phyloP scores from a whole-genome alignment of 441 rosid species.

The Populus hybrid region DNA sequence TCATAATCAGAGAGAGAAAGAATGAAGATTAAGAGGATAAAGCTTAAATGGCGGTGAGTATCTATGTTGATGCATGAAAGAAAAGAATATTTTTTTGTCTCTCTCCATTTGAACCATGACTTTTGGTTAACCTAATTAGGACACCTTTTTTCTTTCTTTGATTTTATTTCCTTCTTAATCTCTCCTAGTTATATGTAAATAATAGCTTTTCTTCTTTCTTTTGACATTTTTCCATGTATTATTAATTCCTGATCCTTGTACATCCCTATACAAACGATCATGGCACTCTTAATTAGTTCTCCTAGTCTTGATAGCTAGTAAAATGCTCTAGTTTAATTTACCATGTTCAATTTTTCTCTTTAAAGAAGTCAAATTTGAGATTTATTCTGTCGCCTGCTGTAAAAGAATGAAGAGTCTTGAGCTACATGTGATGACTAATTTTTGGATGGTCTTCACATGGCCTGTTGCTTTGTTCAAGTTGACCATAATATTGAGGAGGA shows the following conservation, averaged over 20 bases:
- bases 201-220: constrained; percentile 4
- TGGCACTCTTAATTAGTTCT: background rate
- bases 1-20: background rate
- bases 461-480: background rate
- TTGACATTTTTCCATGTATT: background rate
- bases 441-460: background rate
- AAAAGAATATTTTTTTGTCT: constrained; percentile 29
- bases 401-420: background rate
- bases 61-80: constrained; percentile 30
- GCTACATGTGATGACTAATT: background rate
- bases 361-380: background rate
- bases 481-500: background rate
- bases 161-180: background rate
- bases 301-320: background rate
- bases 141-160: constrained; percentile 14
- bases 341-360: background rate
- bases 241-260: background rate
- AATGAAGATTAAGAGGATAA: constrained; percentile 9
- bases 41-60: constrained; percentile 27
- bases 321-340: background rate
- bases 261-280: background rate
- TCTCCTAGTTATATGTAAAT: constrained; percentile 36
- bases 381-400: background rate
- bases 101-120: constrained; percentile 35
- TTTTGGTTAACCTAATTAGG: constrained; percentile 27